Base-by-base conservation (phyloP, 768 basidiomycete genomes). In the Mycena pura region DNA sequence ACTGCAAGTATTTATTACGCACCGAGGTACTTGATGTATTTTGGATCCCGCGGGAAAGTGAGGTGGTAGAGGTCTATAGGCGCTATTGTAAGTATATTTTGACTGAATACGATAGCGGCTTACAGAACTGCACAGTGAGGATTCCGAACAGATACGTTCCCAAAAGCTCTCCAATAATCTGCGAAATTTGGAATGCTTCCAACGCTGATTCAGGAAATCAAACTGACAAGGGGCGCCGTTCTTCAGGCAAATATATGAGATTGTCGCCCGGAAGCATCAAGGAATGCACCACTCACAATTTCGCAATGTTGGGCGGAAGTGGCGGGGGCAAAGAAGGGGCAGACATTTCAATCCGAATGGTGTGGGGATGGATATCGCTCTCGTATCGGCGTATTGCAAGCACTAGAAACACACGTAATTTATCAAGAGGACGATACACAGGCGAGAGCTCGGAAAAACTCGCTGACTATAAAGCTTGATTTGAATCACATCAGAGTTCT, bases 41-140 rank as follows among this genome's bases (percentile, higher is more conserved):
- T 31, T 31, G 28, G 6, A 28, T 49, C 47, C 3, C 27, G n/a
- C 13, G 31, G 47, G 31, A 49, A 49, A 22, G 19, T 49, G 29
- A 49, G 47, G 17, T 49, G 47, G 47, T 49, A 49, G n/a, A 49
- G 31, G 47, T 49, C 47, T 49, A 11, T 49, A 17, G 9, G 34
- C n/a, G 7, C 14, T 15, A 49, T n/a, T 14, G 45, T 49, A 15
- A 49, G 27, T 24, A 19, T 2, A 1, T 6, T 32, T 36, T 17
- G 17, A 17, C 47, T 7, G 22, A 49, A 13, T 3, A n/a, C 13
- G 15, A 34, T 8, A 46, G 25, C n/a, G 44, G 7, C 27, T 2
- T 32, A 49, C 47, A 49, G 28, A 49, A 34, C n/a, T 49, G 47
- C 14, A 49, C 47, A 7, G 47, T 49, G 8, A 49, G 31, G 28